phyloP scores from a whole-genome alignment of 2,329 filamentous ascomycete species.

The Rhynchosporium secalis region DNA sequence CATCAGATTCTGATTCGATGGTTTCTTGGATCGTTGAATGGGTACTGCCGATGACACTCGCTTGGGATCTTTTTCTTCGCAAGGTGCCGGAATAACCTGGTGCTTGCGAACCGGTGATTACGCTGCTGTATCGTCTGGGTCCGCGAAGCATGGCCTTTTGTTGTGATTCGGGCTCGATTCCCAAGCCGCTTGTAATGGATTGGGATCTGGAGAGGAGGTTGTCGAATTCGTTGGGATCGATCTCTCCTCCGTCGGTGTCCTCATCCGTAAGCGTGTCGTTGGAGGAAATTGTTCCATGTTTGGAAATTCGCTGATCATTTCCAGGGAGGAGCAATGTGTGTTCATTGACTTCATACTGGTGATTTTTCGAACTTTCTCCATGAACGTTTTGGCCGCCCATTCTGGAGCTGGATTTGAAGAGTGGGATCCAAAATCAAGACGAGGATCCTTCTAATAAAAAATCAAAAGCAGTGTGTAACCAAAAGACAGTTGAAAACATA shows the following conservation, averaged over 20 bases:
- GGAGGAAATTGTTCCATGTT: slow-evolving; percentile 15
- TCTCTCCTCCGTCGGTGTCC: slow-evolving; percentile 44
- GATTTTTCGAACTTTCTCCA: not conserved
- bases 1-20: slow-evolving; percentile 20
- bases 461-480: not conserved
- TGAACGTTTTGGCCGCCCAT: slow-evolving; percentile 1
- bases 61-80: slow-evolving; percentile 28
- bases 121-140: slow-evolving; percentile 31
- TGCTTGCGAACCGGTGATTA: slow-evolving; percentile 21
- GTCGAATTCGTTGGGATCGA: slow-evolving; percentile 38
- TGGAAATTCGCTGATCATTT: slow-evolving; percentile 6
- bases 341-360: slow-evolving; percentile 20
- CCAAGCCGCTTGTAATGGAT: slow-evolving; percentile 35
- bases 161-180: slow-evolving; percentile 36
- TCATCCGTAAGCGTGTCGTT: slow-evolving; percentile 23
- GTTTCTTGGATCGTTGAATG: slow-evolving; percentile 25
- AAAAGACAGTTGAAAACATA: not conserved
- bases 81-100: slow-evolving; percentile 26
- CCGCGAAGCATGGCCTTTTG: slow-evolving; percentile 38
- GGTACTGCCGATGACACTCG: slow-evolving; percentile 27
- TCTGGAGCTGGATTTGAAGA: slow-evolving; percentile 5
- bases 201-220: slow-evolving; percentile 34
- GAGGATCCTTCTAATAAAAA: not conserved
- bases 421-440: not conserved
- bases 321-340: slow-evolving; percentile 24